A percentile compares a stretch with the other conserved stretches of the same genome.
Evolutionary conservation across 495 filamentous ascomycete species (phyloP).

Genomic region (Aspergillus steynii): DNA sequence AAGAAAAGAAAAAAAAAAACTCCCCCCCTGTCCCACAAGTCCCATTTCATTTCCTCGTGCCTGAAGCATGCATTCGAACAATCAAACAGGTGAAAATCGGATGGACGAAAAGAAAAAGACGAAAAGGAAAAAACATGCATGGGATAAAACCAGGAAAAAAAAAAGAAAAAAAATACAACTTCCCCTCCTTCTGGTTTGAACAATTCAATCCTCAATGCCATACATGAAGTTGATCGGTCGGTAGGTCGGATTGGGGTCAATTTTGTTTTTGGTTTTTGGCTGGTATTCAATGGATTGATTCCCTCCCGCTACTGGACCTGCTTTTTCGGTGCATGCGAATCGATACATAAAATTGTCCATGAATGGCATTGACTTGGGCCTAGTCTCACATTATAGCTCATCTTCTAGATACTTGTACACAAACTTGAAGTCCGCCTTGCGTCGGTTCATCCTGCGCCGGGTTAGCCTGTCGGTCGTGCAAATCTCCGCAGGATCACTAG

Average conservation of each 20-base stretch:
- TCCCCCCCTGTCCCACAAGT: constrained; percentile 27
- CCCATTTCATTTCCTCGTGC: constrained; percentile 25
- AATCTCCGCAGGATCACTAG: too few species aligned
- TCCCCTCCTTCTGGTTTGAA: too few species aligned
- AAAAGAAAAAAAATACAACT: constrained; percentile 4
- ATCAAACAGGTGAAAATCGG: not conserved
- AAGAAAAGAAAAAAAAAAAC: not conserved
- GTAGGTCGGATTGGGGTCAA: not conserved
- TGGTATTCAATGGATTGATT: not conserved
- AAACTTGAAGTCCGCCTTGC: constrained; percentile 98
- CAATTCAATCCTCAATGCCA: too few species aligned
- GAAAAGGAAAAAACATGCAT: constrained; percentile 8
- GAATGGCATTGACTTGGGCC: constrained; percentile 5
- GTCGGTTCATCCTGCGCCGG: constrained; percentile 87
- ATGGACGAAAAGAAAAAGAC: not conserved
- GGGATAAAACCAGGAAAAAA: not conserved
- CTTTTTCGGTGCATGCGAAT: not conserved
- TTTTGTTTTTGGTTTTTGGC: not conserved
- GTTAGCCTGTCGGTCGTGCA: not conserved
- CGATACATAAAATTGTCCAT: constrained; percentile 2
- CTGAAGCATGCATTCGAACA: constrained; percentile 15
- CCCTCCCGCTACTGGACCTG: not conserved
- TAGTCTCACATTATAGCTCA: constrained; percentile 60
- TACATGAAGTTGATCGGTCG: not conserved
- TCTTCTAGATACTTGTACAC: constrained; percentile 96